Evolutionary conservation across 345 rosid genomes (phyloP), one percentile per base, ranked within the genome.

Genomic region (Diplotaxis tenuifolia): DNA sequence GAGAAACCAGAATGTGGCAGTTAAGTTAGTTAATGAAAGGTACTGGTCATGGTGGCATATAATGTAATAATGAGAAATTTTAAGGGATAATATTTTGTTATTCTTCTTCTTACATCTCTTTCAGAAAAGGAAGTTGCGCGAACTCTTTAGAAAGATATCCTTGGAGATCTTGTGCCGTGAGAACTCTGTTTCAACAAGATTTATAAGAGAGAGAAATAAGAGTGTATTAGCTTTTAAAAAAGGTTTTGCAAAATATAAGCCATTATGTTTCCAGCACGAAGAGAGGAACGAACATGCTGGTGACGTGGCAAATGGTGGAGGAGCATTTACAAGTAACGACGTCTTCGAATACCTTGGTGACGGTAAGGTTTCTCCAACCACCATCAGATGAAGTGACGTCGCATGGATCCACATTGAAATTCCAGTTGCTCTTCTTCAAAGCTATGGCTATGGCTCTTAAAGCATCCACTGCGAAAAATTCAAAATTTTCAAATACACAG

Each of bases 391-490:
- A 61, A 34, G 55, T 9, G 7, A 59, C 36, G 75, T 79, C 70
- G 72, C 92, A 87, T n/a, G 89, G 92, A 79, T 90, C 86, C 4
- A 80, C 79, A 6, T 12, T 36, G 52, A 85, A 89, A 22, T 84
- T 53, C 92, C 92, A 89, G 20, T 65, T 47, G 6, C 0, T 77
- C 68, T 86, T 87, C 61, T 86, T 84, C 36, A 89, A 15, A 7
- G 60, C 83, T 65, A 47, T 77, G 20, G 68, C 86, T 78, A 87
- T 66, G 10, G 70, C 80, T 29, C 34, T 62, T 28, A 89, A 61
- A 28, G 84, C 83, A 23, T 84, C 72, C 65, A 87, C 90, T 87
- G 79, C 72, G 32, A 57, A 31, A 9, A 4, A 3, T 15, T 14
- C 16, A 40, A 40, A 40, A 12, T n/a, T n/a, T n/a, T n/a, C n/a